These are phyloP conservation scores for Metschnikowia vanudenii DNA, from an alignment of 805 yeast genomes.

Conservation along the genomic window DNA sequence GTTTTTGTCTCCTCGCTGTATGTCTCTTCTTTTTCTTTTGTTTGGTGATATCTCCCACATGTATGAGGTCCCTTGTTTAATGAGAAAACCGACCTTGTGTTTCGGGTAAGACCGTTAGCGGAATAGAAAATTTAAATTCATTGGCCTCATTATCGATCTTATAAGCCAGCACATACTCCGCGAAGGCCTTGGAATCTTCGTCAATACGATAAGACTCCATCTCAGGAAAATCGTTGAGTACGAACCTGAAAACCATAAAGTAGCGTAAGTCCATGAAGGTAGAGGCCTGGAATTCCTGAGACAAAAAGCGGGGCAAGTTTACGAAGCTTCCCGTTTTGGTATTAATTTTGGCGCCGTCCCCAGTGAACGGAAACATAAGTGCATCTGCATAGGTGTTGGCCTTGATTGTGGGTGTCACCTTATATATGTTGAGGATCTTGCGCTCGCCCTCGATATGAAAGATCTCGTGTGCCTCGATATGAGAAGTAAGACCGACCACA, in stretches of 20 bases:
- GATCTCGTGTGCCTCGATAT: slow-evolving; percentile 41
- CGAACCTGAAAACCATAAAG: slow-evolving; percentile 36
- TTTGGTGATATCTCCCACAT: background rate
- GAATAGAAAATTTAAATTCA: slow-evolving; percentile 18
- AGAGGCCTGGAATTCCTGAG: slow-evolving; percentile 38
- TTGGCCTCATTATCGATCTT: slow-evolving; percentile 15
- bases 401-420: slow-evolving; percentile 35
- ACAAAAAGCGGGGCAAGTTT: slow-evolving; percentile 30
- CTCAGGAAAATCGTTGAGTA: slow-evolving; percentile 27
- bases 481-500: slow-evolving; percentile 34
- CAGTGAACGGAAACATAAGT: slow-evolving; percentile 18
- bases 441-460: slow-evolving; percentile 25
- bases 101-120: slow-evolving; percentile 15
- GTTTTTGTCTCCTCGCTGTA: too few relatives aligned
- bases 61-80: background rate
- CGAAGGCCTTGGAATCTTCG: slow-evolving; percentile 13
- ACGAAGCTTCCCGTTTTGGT: slow-evolving; percentile 11
- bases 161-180: slow-evolving; percentile 16
- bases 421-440: slow-evolving; percentile 27
- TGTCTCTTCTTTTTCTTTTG: too few relatives aligned
- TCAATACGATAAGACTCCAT: slow-evolving; percentile 9
- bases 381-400: slow-evolving; percentile 35
- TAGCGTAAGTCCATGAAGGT: slow-evolving; percentile 37
- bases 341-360: slow-evolving; percentile 14
- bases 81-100: background rate